Evolutionary conservation across 495 filamentous ascomycete species (phyloP).

Genomic region (Pseudevernia furfuracea): DNA sequence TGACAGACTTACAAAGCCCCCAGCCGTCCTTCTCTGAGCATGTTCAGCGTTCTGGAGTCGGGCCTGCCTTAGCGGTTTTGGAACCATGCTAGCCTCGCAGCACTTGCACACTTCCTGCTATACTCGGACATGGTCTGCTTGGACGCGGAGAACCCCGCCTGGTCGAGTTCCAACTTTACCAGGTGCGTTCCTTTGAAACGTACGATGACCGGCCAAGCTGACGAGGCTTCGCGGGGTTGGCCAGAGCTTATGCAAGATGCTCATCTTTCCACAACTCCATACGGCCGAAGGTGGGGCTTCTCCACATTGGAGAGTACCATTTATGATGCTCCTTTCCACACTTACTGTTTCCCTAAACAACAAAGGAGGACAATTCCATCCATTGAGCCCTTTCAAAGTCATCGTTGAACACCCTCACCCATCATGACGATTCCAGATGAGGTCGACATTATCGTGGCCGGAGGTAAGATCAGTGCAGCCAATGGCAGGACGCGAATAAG

Average conservation of each 20-base stretch:
- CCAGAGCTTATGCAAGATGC: background rate
- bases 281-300: conserved; percentile 10
- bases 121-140: background rate
- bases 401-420: background rate
- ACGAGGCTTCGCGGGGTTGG: conserved; percentile 9
- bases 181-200: background rate
- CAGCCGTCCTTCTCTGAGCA: background rate
- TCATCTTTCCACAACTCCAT: conserved; percentile 3
- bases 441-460: conserved; percentile 78
- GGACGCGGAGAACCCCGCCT: background rate
- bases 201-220: background rate
- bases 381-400: background rate
- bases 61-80: background rate
- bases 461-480: conserved; percentile 40
- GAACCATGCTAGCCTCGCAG: background rate
- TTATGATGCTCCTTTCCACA: background rate
- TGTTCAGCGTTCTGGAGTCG: too few species aligned
- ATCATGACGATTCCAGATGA: conserved; percentile 53
- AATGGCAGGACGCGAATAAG: background rate
- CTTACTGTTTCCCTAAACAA: background rate
- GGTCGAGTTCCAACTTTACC: background rate
- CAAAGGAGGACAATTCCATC: background rate
- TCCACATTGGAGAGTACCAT: background rate
- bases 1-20: too few species aligned
- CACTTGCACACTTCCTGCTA: background rate